Percentiles rank a stretch among this genome's conserved stretches.
phyloP scores from a whole-genome alignment of 495 filamentous ascomycete species.

The Penicillium maclennaniae region DNA sequence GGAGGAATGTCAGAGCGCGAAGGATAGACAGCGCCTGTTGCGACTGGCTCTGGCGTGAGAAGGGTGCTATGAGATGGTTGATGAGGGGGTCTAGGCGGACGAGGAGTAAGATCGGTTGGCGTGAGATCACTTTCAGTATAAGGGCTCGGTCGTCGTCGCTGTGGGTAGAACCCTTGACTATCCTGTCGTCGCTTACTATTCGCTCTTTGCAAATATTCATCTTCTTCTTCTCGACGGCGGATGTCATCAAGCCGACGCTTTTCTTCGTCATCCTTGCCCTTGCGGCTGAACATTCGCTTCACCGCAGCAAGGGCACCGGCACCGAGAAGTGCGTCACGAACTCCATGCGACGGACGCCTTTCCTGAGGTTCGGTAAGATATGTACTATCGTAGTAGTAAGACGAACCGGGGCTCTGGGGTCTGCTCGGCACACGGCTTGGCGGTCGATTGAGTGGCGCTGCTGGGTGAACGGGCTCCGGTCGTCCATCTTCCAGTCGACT shows the following conservation, averaged over 20 bases:
- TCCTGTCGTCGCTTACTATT: slow-evolving; percentile 49
- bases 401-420: slow-evolving; percentile 41
- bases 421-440: slow-evolving; percentile 39
- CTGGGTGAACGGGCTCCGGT: slow-evolving; percentile 36
- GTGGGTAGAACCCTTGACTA: slow-evolving; percentile 54
- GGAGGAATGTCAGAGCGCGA: slow-evolving; percentile 40
- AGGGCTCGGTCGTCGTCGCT: slow-evolving; percentile 48
- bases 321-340: slow-evolving; percentile 62
- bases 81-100: slow-evolving; percentile 28
- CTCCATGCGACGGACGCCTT: slow-evolving; percentile 41
- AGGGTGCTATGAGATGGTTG: slow-evolving; percentile 28
- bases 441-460: slow-evolving; percentile 40
- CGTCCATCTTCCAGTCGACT: slow-evolving; percentile 43
- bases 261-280: slow-evolving; percentile 52
- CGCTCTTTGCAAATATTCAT: slow-evolving; percentile 54
- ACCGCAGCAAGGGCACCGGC: slow-evolving; percentile 63
- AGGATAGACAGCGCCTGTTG: slow-evolving; percentile 33
- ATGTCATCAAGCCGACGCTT: slow-evolving; percentile 61
- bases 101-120: slow-evolving; percentile 41
- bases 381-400: slow-evolving; percentile 44
- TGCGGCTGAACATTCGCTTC: slow-evolving; percentile 61
- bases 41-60: slow-evolving; percentile 30
- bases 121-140: slow-evolving; percentile 41
- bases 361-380: slow-evolving; percentile 39
- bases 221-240: slow-evolving; percentile 52